These are phyloP conservation scores for Didymella arachidicola DNA, from an alignment of 2,329 filamentous ascomycete genomes.

Conservation along the genomic window DNA sequence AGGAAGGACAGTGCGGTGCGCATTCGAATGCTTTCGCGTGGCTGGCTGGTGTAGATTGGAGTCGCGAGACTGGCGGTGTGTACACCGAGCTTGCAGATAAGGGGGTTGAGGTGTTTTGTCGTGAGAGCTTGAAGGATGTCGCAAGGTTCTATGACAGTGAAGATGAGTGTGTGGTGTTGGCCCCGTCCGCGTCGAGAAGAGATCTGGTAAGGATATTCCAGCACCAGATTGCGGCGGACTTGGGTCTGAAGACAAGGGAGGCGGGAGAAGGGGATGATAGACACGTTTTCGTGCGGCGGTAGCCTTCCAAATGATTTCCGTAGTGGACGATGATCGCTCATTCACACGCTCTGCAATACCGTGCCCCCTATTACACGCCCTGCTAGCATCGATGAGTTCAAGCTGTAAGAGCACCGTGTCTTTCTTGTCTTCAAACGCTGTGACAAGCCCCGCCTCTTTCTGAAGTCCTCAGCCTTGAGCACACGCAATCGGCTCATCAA, in stretches of 20 bases:
- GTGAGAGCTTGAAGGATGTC: neutral
- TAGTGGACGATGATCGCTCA: neutral
- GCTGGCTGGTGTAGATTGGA: neutral
- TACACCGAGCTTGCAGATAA: slow-evolving; percentile 1
- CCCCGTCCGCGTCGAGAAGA: neutral
- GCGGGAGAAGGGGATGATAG: neutral
- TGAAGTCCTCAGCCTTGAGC: neutral
- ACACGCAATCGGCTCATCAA: neutral
- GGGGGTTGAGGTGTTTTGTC: neutral
- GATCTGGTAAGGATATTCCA: slow-evolving; percentile 6
- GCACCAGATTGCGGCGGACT: slow-evolving; percentile 1
- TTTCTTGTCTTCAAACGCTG: neutral
- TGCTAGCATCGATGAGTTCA: neutral
- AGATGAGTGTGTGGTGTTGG: neutral
- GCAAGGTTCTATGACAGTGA: neutral
- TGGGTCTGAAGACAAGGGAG: slow-evolving; percentile 3
- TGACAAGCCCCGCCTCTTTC: neutral
- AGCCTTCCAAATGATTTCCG: neutral
- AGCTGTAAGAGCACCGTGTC: neutral
- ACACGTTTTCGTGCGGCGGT: slow-evolving; percentile 3
- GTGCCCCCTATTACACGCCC: neutral
- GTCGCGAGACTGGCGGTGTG: neutral
- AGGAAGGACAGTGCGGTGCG: neutral
- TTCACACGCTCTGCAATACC: neutral
- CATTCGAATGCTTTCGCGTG: neutral